Conservation (phyloP, 441 rosid species). For the Heliophila coronopifolia region DNA sequence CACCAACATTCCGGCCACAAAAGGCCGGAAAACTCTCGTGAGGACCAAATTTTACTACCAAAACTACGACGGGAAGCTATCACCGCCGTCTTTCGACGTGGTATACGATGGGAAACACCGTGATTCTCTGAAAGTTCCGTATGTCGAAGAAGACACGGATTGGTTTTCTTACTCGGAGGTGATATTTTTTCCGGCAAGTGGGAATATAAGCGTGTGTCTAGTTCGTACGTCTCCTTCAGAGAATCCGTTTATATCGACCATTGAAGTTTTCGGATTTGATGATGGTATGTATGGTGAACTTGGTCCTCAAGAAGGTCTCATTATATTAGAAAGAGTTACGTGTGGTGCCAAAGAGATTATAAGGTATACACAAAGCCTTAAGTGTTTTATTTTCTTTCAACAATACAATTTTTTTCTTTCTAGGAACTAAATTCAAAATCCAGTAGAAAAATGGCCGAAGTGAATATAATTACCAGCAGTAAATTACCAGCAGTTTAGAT, state of each 20-base stretch:
- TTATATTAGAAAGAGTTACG: slow-evolving; percentile 32
- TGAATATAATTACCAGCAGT: too few species aligned
- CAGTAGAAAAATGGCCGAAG: too few species aligned
- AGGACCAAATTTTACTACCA: slow-evolving; percentile 36
- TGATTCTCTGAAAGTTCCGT: slow-evolving; percentile 35
- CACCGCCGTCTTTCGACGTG: slow-evolving; percentile 45
- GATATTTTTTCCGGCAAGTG: slow-evolving; percentile 26
- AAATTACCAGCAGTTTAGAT: too few species aligned
- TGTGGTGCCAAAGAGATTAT: slow-evolving; percentile 27
- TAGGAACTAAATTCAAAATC: too few species aligned
- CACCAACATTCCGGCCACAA: slow-evolving; percentile 18
- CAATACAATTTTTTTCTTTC: too few species aligned
- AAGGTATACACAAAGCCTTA: too few species aligned
- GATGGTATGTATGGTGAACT: slow-evolving; percentile 34
- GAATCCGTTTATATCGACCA: slow-evolving; percentile 50
- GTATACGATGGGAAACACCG: slow-evolving; percentile 47
- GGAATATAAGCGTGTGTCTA: slow-evolving; percentile 37
- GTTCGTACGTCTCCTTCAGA: slow-evolving; percentile 40
- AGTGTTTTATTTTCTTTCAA: too few species aligned
- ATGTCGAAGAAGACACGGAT: too few species aligned
- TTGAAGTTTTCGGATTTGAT: slow-evolving; percentile 36
- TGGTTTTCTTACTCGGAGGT: slow-evolving; percentile 34
- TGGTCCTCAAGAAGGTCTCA: slow-evolving; percentile 30
- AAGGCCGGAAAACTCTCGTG: slow-evolving; percentile 32
- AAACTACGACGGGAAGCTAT: slow-evolving; percentile 41